Conservation (phyloP, 2,329 filamentous ascomycete genomes). For the Pseudogymnoascus sp. region DNA sequence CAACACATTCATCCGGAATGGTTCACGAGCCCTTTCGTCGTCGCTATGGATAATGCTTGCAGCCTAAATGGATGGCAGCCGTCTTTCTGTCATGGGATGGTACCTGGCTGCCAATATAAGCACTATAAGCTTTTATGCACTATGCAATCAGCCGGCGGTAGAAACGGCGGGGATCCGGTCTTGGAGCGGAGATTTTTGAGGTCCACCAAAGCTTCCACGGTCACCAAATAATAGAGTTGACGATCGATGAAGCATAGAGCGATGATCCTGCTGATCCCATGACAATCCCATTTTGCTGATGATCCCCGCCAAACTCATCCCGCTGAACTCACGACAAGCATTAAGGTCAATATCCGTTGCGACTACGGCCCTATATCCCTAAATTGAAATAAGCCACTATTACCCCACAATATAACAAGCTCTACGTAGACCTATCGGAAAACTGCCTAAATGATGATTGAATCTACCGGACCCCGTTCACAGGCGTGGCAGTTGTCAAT, state of each 20-base stretch:
- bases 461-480: neutral
- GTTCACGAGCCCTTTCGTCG: neutral
- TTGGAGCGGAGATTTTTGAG: neutral
- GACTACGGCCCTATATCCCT: neutral
- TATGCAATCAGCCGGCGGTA: neutral
- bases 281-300: too few species aligned
- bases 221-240: neutral
- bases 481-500: neutral
- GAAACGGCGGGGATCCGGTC: neutral
- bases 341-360: neutral
- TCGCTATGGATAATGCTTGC: neutral
- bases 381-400: neutral
- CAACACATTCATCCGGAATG: neutral
- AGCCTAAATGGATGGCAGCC: neutral
- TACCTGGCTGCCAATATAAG: neutral
- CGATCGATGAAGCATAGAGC: neutral
- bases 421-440: neutral
- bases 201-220: neutral
- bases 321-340: neutral
- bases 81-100: neutral
- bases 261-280: neutral
- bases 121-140: conserved; percentile 4
- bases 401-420: neutral
- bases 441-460: conserved; percentile 6
- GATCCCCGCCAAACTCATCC: neutral